Base-by-base conservation (phyloP, 2,329 filamentous ascomycete genomes). In the Cladosporium sp. region DNA sequence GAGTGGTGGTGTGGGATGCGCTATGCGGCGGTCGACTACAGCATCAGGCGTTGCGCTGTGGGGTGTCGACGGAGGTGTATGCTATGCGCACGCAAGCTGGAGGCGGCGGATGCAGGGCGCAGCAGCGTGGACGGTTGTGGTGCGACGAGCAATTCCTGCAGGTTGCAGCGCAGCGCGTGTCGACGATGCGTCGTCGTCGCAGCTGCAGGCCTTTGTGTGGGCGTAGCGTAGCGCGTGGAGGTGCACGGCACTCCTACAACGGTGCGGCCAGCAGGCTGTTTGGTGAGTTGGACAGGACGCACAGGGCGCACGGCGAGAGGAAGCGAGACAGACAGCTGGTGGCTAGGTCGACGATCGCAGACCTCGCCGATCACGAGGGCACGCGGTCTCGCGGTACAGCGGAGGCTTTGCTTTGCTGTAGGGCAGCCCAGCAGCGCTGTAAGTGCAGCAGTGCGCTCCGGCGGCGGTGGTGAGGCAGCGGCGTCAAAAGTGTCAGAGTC, bases 1-100 rank as follows among this genome's bases (percentile, higher is more conserved):
- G 58, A 34, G 51, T 47, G 26, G 26, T 26, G 61, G 30, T 51
- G 47, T 67, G 65, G 47, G 65, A 68, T 65, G 68, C 66, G 64
- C 57, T 55, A 60, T 51, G 66, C 68, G 68, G 55, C 67, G 65
- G 49, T 65, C 47, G 51, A 59, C 68, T 72, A 70, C 67, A 66
- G 64, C 72, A 73, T 72, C 67, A 44, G 49, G 47, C 24, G 47
- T 63, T 66, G 71, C 69, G 67, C 62, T 57, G 15, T 21, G 52
- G 52, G 52, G 51, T 59, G 65, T 41, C 26, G 64, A 24, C 49
- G 65, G 52, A 38, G 54, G 28, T 28, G 61, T 57, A 47, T 54
- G 47, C 52, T 57, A 44, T 58, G 44, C 52, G 59, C 52, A 36
- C 34, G 59, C 38, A 36, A 32, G 59, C 67, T 36, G 32, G 64